A percentile compares a stretch with the other conserved stretches of the same genome.
Evolutionary conservation across 129 eudicot species (phyloP).

Genomic region (Chrysanthemum seticuspe): DNA sequence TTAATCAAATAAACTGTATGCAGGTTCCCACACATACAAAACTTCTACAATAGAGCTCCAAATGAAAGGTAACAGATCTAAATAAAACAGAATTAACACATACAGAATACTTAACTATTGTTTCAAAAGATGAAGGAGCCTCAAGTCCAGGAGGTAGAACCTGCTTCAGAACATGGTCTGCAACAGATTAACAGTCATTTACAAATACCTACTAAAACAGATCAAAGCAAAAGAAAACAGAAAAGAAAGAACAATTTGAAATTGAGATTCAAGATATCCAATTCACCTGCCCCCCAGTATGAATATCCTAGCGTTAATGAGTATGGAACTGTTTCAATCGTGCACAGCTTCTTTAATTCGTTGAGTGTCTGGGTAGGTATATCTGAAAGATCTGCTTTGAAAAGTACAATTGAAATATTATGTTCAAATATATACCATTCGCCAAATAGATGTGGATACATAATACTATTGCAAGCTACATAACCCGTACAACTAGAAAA

Average conservation of each 20-base stretch:
- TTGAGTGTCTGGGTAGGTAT: conserved; percentile 70
- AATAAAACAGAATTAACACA: conserved; percentile 10
- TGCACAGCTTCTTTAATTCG: conserved; percentile 59
- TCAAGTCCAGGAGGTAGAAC: conserved; percentile 85
- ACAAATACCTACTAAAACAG: not conserved
- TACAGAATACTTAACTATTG: conserved; percentile 84
- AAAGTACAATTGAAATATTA: not conserved
- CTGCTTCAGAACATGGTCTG: conserved; percentile 93
- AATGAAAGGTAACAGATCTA: not conserved
- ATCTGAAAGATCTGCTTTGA: conserved; percentile 70
- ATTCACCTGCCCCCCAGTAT: conserved; percentile 93
- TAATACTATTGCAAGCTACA: no score
- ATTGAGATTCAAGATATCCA: conserved; percentile 1
- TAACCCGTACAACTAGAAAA: no score
- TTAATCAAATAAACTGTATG: conserved; percentile 13
- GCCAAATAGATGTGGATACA: no score
- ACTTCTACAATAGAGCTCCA: not conserved
- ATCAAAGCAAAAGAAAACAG: not conserved
- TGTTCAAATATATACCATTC: not conserved
- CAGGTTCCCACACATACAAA: not conserved
- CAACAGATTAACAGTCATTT: conserved; percentile 21
- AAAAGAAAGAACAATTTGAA: not conserved
- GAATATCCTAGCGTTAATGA: conserved; percentile 92
- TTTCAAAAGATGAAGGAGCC: conserved; percentile 95
- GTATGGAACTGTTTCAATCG: conserved; percentile 80